A percentile compares a stretch with the other conserved stretches of the same genome.
Conservation (phyloP, 176 grass and related monocot species). For the Ensete glaucum region DNA sequence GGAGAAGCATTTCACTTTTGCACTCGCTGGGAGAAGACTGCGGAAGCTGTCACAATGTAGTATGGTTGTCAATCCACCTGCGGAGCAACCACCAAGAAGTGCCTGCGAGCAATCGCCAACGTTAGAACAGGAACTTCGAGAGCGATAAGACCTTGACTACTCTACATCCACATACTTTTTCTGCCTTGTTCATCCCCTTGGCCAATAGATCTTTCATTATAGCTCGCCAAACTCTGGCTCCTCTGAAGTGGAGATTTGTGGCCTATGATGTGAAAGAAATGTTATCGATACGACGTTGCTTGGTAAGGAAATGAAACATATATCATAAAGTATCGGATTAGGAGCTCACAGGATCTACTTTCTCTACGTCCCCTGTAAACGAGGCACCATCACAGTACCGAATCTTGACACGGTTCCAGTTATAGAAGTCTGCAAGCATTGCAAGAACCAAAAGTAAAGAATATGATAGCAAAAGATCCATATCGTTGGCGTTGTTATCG, state of each 20-base stretch:
- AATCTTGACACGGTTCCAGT: conserved; percentile 21
- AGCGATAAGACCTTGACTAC: no score
- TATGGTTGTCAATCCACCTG: conserved; percentile 74
- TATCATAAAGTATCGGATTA: not conserved
- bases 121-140: not conserved
- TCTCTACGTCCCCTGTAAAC: conserved; percentile 9
- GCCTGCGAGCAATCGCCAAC: conserved; percentile 31
- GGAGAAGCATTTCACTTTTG: conserved; percentile 74
- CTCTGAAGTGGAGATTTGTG: conserved; percentile 14
- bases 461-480: not conserved
- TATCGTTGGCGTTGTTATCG: not conserved
- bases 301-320: not conserved
- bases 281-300: not conserved
- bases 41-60: conserved; percentile 75
- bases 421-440: conserved; percentile 14
- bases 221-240: conserved; percentile 7
- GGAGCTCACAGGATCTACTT: conserved; percentile 13
- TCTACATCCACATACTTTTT: not conserved
- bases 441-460: not conserved
- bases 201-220: conserved; percentile 7
- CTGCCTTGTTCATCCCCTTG: conserved; percentile 17
- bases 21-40: conserved; percentile 41
- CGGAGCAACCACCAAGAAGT: conserved; percentile 89
- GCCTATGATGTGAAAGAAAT: not conserved
- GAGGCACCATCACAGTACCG: conserved; percentile 19